Evolutionary conservation across 2,329 filamentous ascomycete species (phyloP).

Genomic region (Scleromitrula shiraiana): DNA sequence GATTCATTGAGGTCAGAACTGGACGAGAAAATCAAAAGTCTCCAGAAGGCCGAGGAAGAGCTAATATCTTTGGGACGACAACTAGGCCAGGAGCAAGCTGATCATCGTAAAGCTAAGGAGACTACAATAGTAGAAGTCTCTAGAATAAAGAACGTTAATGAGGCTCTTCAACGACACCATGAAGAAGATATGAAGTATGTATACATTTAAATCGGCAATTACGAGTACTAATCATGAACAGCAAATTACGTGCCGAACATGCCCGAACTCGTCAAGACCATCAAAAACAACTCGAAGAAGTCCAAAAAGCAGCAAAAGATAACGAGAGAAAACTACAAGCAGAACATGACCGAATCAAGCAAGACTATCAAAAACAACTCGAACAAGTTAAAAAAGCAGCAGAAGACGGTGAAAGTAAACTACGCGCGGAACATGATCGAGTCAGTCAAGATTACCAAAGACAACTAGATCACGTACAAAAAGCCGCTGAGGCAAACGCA

Average conservation of each 20-base stretch:
- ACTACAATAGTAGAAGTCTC: constrained; percentile 44
- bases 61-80: constrained; percentile 42
- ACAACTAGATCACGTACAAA: constrained; percentile 40
- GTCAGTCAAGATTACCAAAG: constrained; percentile 31
- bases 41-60: constrained; percentile 41
- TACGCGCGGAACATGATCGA: constrained; percentile 32
- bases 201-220: background rate
- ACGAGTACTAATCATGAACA: constrained; percentile 18
- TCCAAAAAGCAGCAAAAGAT: constrained; percentile 39
- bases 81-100: constrained; percentile 64
- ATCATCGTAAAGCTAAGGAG: constrained; percentile 61
- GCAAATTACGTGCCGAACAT: constrained; percentile 30
- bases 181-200: constrained; percentile 54
- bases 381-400: constrained; percentile 40
- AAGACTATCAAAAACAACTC: constrained; percentile 35
- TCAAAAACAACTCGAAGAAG: constrained; percentile 38
- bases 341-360: constrained; percentile 28
- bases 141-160: constrained; percentile 46
- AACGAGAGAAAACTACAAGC: constrained; percentile 36
- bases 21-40: constrained; percentile 55
- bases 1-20: constrained; percentile 75
- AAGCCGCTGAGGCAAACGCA: constrained; percentile 40
- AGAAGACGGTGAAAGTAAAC: constrained; percentile 39
- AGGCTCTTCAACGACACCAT: constrained; percentile 62
- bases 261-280: constrained; percentile 22